Conservation (phyloP, 345 rosid genomes). For the Citrus unshiu region DNA sequence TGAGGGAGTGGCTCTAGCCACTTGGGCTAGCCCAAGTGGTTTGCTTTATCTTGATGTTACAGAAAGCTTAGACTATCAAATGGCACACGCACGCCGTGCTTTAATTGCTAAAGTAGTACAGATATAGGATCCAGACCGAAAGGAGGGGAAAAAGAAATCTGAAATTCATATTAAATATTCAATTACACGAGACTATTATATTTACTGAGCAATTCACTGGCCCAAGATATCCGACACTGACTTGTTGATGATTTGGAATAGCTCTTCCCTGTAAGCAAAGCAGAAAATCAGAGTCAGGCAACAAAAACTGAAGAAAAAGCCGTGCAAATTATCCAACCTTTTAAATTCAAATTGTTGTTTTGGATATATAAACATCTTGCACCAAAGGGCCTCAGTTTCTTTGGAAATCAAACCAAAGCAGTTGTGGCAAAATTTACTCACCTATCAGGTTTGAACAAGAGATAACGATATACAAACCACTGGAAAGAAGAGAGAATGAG, state of each 20-base stretch:
- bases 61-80: not conserved
- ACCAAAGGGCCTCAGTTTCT: not conserved
- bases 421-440: conserved; percentile 25
- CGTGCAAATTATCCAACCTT: not conserved
- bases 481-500: conserved; percentile 28
- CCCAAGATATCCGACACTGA: conserved; percentile 62
- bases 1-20: too few relatives aligned
- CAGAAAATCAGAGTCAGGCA: not conserved
- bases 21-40: too few relatives aligned
- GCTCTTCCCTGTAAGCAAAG: conserved; percentile 58
- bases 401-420: not conserved
- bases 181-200: not conserved
- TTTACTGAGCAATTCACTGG: conserved; percentile 31
- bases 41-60: not conserved
- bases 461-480: conserved; percentile 95
- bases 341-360: not conserved
- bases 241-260: conserved; percentile 56
- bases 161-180: not conserved
- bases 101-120: not conserved
- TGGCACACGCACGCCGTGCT: not conserved
- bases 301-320: not conserved
- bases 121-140: not conserved
- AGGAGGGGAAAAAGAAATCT: not conserved
- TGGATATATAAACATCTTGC: not conserved
- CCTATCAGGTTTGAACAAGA: conserved; percentile 88